These are phyloP conservation scores for Cercophora sp. DNA, from an alignment of 495 filamentous ascomycete species.

Conservation along the genomic window DNA sequence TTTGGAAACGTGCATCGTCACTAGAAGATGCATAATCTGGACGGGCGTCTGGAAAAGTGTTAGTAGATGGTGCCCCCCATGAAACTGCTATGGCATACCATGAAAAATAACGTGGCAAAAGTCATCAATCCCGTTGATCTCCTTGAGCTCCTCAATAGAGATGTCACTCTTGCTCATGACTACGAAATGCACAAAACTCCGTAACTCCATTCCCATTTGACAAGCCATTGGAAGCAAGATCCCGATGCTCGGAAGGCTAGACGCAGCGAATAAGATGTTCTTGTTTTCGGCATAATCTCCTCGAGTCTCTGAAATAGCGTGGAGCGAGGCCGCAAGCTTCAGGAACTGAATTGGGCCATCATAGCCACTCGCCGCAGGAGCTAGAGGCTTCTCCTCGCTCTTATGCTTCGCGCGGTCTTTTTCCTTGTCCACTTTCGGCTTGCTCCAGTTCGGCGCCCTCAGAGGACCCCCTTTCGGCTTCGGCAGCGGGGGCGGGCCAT, in stretches of 20 bases:
- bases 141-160: conserved; percentile 45
- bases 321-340: conserved; percentile 34
- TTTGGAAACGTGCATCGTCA: conserved; percentile 47
- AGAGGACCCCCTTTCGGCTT: conserved; percentile 16
- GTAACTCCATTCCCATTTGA: conserved; percentile 52
- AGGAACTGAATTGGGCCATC: conserved; percentile 38
- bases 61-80: no score
- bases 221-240: conserved; percentile 57
- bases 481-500: conserved; percentile 17
- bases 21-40: conserved; percentile 48
- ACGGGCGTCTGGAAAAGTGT: conserved; percentile 59
- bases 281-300: conserved; percentile 40
- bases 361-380: conserved; percentile 22
- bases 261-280: conserved; percentile 57
- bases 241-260: conserved; percentile 52
- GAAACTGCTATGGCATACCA: conserved; percentile 37
- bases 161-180: conserved; percentile 55
- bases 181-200: conserved; percentile 58
- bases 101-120: conserved; percentile 55
- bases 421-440: background rate
- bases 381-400: background rate
- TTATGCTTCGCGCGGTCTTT: background rate
- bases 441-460: conserved; percentile 2
- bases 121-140: conserved; percentile 54
- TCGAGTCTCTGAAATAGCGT: conserved; percentile 35